Evolutionary conservation across 2,329 filamentous ascomycete genomes (phyloP).

Genomic region (Penicillium sp.): DNA sequence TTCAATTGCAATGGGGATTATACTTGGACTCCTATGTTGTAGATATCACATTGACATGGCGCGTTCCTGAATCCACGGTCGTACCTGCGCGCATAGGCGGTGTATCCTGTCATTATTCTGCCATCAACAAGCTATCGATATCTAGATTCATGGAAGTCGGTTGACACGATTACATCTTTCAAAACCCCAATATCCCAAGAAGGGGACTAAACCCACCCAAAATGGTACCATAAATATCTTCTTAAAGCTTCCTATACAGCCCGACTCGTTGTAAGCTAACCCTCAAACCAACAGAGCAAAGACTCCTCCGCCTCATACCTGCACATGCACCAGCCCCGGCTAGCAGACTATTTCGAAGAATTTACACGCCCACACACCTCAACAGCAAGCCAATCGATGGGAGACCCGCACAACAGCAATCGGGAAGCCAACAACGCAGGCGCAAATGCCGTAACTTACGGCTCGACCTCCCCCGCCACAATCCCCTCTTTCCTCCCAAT

Average conservation of each 20-base stretch:
- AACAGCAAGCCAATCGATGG: slow-evolving; percentile 8
- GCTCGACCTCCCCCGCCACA: slow-evolving; percentile 32
- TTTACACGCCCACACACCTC: slow-evolving; percentile 48
- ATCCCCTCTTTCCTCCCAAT: slow-evolving; percentile 49
- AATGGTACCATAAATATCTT: background rate
- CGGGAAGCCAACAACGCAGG: slow-evolving; percentile 5
- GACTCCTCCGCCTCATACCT: slow-evolving; percentile 51
- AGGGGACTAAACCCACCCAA: background rate
- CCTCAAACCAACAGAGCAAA: slow-evolving; percentile 42
- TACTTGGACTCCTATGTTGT: no score
- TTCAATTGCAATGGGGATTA: no score
- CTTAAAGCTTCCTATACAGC: background rate
- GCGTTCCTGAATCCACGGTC: no score
- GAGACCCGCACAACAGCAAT: background rate
- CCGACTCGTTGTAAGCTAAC: background rate
- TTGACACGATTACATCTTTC: background rate
- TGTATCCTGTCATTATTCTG: background rate
- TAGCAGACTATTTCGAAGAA: slow-evolving; percentile 53
- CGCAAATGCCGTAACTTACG: slow-evolving; percentile 28
- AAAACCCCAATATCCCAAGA: background rate
- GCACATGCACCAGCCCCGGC: slow-evolving; percentile 49
- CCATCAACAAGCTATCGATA: background rate
- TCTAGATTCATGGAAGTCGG: no score
- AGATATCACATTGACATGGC: no score
- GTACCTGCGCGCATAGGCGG: background rate